A percentile compares a stretch with the other conserved stretches of the same genome.
Evolutionary conservation across 192 early-diverging fungal species (phyloP).

Genomic region (Entomortierella chlamydospora): DNA sequence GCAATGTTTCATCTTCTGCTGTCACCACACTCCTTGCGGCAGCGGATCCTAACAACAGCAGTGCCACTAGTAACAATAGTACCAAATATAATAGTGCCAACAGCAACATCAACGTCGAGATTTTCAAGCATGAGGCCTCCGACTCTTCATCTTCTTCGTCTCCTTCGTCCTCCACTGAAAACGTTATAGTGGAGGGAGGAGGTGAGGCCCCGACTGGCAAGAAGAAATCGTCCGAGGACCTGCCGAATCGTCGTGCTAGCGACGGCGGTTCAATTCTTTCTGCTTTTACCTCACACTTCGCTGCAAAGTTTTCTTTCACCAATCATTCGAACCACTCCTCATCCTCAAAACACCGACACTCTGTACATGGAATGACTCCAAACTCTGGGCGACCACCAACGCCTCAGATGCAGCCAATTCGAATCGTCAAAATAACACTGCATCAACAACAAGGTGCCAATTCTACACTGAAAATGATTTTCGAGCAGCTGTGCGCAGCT

Average conservation of each 20-base stretch:
- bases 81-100: neutral
- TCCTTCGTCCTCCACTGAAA: slow-evolving; percentile 5
- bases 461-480: slow-evolving; percentile 42
- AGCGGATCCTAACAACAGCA: slow-evolving; percentile 10
- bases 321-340: neutral
- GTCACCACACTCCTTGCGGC: slow-evolving; percentile 22
- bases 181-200: neutral
- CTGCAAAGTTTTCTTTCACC: neutral
- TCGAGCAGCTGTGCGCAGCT: slow-evolving; percentile 16
- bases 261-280: slow-evolving; percentile 50
- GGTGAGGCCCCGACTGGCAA: neutral
- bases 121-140: neutral
- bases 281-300: slow-evolving; percentile 25
- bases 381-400: neutral
- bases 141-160: slow-evolving; percentile 6
- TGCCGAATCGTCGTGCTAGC: slow-evolving; percentile 32
- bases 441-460: slow-evolving; percentile 52
- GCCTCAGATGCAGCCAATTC: neutral
- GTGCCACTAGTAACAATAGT: neutral
- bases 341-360: slow-evolving; percentile 13
- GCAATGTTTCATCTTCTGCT: slow-evolving; percentile 26
- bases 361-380: slow-evolving; percentile 13
- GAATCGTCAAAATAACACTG: slow-evolving; percentile 39
- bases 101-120: neutral
- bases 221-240: neutral